Conservation (phyloP, 805 yeast species). For the Ogataea haglerorum region DNA sequence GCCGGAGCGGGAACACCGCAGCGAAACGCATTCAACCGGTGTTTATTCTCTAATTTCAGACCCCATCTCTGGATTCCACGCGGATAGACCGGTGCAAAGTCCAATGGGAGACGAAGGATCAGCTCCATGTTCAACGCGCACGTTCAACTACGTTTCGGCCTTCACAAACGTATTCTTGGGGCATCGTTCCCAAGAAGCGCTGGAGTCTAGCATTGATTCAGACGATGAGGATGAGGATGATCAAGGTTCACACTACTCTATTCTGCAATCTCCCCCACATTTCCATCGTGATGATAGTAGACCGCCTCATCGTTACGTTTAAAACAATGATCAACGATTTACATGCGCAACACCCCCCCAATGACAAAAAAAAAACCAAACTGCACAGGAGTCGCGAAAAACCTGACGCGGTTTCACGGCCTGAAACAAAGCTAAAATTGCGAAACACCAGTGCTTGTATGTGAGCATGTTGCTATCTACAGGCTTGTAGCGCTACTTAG, state of each 20-base stretch:
- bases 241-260: constrained; percentile 8
- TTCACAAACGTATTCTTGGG: neutral
- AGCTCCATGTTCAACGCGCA: neutral
- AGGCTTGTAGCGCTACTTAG: too few species aligned
- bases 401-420: constrained; percentile 3
- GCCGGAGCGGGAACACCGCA: too few species aligned
- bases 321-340: neutral
- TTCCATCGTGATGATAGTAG: constrained; percentile 2
- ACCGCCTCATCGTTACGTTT: neutral
- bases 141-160: neutral
- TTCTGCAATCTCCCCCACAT: constrained; percentile 9
- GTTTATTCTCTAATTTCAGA: constrained; percentile 6
- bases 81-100: neutral
- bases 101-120: neutral
- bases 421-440: constrained; percentile 6
- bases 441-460: constrained; percentile 1
- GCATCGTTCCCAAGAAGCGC: neutral
- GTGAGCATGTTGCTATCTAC: too few species aligned
- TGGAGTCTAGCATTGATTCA: neutral
- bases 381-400: constrained; percentile 3
- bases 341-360: neutral
- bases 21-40: neutral
- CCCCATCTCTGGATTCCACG: neutral
- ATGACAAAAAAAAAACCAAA: neutral
- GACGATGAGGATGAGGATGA: constrained; percentile 4